phyloP scores from a whole-genome alignment of 306 rosid species.

The Cotoneaster glaucophyllus region DNA sequence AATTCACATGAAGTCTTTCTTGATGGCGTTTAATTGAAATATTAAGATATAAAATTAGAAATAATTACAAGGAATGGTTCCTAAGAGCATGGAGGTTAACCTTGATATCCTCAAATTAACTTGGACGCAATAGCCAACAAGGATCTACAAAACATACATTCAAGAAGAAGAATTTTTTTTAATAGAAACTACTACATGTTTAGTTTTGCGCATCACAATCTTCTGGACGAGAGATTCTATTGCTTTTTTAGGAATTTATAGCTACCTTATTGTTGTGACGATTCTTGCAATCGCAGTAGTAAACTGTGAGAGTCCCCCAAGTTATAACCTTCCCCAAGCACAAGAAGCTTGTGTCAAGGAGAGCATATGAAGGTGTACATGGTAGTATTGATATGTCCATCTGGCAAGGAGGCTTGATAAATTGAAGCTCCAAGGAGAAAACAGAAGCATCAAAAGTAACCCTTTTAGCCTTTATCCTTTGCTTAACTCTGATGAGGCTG shows the following conservation, averaged over 20 bases:
- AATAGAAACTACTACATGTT: too few species aligned
- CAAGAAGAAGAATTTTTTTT: too few species aligned
- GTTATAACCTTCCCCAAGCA: too few species aligned
- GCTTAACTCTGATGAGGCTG: slow-evolving; percentile 21
- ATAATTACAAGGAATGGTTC: too few species aligned
- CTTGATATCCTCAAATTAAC: too few species aligned
- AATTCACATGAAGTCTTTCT: neutral
- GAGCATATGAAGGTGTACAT: neutral
- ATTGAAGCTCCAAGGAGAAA: slow-evolving; percentile 32
- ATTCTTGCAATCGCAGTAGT: neutral
- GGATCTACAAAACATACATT: too few species aligned
- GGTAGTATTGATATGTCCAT: neutral
- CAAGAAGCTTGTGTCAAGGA: slow-evolving; percentile 21
- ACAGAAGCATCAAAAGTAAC: slow-evolving; percentile 35
- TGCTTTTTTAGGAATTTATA: too few species aligned
- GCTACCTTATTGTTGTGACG: neutral
- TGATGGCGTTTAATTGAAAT: neutral
- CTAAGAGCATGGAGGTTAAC: too few species aligned
- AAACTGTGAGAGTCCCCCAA: slow-evolving; percentile 12
- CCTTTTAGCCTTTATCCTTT: slow-evolving; percentile 41
- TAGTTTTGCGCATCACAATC: too few species aligned
- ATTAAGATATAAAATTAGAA: neutral
- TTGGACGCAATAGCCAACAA: too few species aligned
- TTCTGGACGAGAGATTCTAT: too few species aligned
- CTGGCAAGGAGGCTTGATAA: slow-evolving; percentile 1